phyloP scores from a whole-genome alignment of 441 rosid genomes.

The Isatis lusitanica region DNA sequence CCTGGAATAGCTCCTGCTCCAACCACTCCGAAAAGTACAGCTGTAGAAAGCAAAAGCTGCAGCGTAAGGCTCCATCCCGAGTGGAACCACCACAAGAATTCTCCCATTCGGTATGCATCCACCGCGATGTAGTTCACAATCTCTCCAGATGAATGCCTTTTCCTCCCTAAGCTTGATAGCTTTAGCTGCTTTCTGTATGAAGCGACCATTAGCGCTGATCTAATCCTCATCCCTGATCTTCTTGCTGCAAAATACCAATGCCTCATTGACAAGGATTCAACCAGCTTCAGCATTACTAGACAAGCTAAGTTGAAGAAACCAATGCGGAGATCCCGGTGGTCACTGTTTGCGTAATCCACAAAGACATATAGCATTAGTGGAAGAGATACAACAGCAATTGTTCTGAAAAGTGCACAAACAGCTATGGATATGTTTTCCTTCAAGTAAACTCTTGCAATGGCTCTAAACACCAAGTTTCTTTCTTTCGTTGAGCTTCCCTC shows the following conservation, averaged over 20 bases:
- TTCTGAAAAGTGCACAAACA: constrained; percentile 55
- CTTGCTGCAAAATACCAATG: constrained; percentile 70
- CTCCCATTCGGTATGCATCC: constrained; percentile 93
- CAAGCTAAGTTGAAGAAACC: constrained; percentile 63
- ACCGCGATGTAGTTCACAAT: constrained; percentile 78
- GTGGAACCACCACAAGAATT: constrained; percentile 89
- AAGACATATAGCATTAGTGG: constrained; percentile 77
- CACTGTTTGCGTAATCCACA: constrained; percentile 60
- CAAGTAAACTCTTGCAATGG: constrained; percentile 55
- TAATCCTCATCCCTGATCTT: constrained; percentile 83
- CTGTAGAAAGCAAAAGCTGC: constrained; percentile 70
- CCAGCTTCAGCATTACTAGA: constrained; percentile 54
- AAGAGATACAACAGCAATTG: constrained; percentile 56
- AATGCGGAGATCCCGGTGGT: constrained; percentile 43
- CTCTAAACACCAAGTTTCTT: constrained; percentile 55
- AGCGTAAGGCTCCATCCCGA: constrained; percentile 55
- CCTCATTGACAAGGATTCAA: constrained; percentile 85
- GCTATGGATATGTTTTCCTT: constrained; percentile 61
- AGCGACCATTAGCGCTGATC: constrained; percentile 89
- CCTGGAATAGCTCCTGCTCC: constrained; percentile 80
- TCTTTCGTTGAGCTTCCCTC: constrained; percentile 35
- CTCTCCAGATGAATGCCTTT: constrained; percentile 82
- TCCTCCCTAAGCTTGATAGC: constrained; percentile 72
- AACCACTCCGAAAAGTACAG: constrained; percentile 60
- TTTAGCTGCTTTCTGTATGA: constrained; percentile 74